Base-by-base conservation (phyloP, 2,329 filamentous ascomycete genomes). In the Diaporthe sp. region DNA sequence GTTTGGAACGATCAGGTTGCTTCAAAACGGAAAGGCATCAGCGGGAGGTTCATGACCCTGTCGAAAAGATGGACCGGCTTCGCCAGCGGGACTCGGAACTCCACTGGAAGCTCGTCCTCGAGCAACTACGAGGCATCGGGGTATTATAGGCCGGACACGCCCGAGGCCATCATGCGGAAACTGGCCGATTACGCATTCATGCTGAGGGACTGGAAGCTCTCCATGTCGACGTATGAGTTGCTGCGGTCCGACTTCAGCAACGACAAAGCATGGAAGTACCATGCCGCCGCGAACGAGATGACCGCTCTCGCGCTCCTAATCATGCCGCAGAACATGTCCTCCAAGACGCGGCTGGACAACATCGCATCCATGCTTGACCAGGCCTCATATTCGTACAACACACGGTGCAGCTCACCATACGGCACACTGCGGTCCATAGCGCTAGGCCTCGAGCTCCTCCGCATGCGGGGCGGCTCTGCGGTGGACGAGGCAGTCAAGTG, bases 1-100 rank as follows among this genome's bases (percentile, higher is more conserved):
- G 89, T 95, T 7, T 99, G 97, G 97, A 99, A 99, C 81, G 97
- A 99, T 80, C 96, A 98, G 83, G 94, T 98, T 37, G 96, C 96
- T 22, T 98, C 97, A 17, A 91, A 95, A 75, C 90, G 97, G 74
- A 92, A 95, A 81, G 97, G 97, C 19, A 89, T 99, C 65, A 94
- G 94, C 73, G 97, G 97, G 15, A 92, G 95, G n/a, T 96, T 99
- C 83, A 95, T 98, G 88, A 98, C 94, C 13, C 88, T 99, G 74
- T 98, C 96, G 0, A 96, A 97, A 81, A 93, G 95, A 79, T 98
- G 95, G 92, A 91, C 94, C 10, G 92, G 93, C 1, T 98, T 98
- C 80, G 94, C 95, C 44, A 88, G 90, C 59, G 88, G 89, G 65
- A 91, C 91, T 28, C 91, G 93, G 62, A 89, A 88, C 25, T 90